Evolutionary conservation across 148 eudicot species (phyloP).

Genomic region (Vaccinium myrtillus): DNA sequence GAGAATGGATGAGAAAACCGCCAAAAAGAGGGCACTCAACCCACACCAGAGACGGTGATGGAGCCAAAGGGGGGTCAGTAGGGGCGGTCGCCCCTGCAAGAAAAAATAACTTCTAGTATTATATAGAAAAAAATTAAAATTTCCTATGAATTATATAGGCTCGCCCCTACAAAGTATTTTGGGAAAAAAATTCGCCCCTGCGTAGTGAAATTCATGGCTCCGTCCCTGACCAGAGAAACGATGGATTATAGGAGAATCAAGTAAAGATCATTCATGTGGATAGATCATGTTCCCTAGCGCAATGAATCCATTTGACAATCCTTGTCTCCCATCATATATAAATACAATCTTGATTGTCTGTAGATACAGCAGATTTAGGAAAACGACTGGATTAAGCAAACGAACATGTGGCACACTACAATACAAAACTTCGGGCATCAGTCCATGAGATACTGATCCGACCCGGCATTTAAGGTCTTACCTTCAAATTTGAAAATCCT

Average conservation of each 20-base stretch:
- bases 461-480: not conserved
- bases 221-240: not conserved
- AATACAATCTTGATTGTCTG: not conserved
- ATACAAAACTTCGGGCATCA: not conserved
- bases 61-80: too few relatives aligned
- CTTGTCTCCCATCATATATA: conserved; percentile 3
- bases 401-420: not conserved
- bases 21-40: not conserved
- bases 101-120: too few relatives aligned
- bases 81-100: too few relatives aligned
- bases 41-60: not conserved
- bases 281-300: not conserved
- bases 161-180: too few relatives aligned
- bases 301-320: not conserved
- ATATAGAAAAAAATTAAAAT: too few relatives aligned
- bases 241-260: not conserved
- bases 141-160: too few relatives aligned
- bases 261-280: not conserved
- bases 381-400: not conserved
- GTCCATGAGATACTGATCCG: not conserved
- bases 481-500: not conserved
- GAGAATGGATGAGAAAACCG: not conserved
- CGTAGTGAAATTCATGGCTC: too few relatives aligned
- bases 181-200: too few relatives aligned
- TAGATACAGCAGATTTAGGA: not conserved